Conservation (phyloP, 371 early-diverging fungal species). For the Mucor indicus region DNA sequence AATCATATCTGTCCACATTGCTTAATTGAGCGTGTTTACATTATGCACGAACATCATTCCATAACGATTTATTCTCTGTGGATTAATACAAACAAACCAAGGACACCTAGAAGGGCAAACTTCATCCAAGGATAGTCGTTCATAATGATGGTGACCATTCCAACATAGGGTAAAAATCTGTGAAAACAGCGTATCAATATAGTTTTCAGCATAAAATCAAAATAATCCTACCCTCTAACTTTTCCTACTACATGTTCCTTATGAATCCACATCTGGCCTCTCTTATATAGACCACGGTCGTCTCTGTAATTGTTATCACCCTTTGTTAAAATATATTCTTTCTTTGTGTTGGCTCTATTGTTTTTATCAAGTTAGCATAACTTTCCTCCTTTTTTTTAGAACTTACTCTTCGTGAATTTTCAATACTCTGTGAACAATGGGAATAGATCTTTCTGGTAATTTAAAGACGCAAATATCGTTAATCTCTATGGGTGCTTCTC, state of each 20-base stretch:
- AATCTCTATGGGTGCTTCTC: constrained; percentile 66
- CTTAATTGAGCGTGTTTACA: too few relatives aligned
- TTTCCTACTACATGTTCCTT: constrained; percentile 86
- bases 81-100: constrained; percentile 72
- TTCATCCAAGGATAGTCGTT: constrained; percentile 94
- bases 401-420: constrained; percentile 80
- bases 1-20: too few relatives aligned
- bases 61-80: constrained; percentile 62
- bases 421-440: constrained; percentile 98
- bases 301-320: constrained; percentile 97
- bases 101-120: constrained; percentile 70
- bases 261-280: constrained; percentile 88
- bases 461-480: constrained; percentile 99
- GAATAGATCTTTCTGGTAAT: constrained; percentile 87
- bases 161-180: constrained; percentile 89
- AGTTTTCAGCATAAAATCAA: neutral
- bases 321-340: constrained; percentile 92
- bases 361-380: neutral
- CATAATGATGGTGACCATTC: constrained; percentile 95
- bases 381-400: neutral
- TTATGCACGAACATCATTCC: too few relatives aligned
- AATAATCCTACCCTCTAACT: constrained; percentile 67
- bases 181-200: neutral
- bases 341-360: constrained; percentile 55
- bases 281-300: constrained; percentile 93